Evolutionary conservation across 352 stramenopile genomes (phyloP), one percentile per base, ranked within the genome.

Genomic region (Pythium dissimile): DNA sequence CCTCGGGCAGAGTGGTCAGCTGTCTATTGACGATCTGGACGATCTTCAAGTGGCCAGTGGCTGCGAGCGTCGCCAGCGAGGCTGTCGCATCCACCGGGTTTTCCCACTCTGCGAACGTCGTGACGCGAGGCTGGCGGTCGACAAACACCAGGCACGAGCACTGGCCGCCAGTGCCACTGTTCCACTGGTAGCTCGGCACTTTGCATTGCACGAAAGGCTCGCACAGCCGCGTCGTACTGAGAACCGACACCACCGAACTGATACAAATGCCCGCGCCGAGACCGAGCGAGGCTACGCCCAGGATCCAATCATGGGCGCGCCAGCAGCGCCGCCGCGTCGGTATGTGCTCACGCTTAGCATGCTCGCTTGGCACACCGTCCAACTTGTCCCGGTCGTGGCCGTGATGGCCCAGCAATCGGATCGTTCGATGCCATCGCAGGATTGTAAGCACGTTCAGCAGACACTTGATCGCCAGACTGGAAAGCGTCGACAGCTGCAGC

Each of bases 111-210:
- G 37, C 18, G 20, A 59, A 69, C 3, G 30, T 54, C 39, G 9
- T 1, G 45, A 39, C 15, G 35, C 20, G 11, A 38, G 13, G 18
- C 64, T 31, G 3, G n/a, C 61, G 54, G 15, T 67, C 48, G 7
- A 73, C 63, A 34, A 58, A 73, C 28, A 73, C 66, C 12, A 67
- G 52, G 37, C 66, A 73, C 34, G 61, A 42, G 31, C 66, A 73
- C 2, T 55, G 6, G 9, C 47, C 39, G 30, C 30, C 30, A 3
- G 20, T 16, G 4, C 43, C 50, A 26, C 27, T 20, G 11, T 47
- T 48, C 65, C 65, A 69, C 3, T 16, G 23, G 21, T 62, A 67
- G n/a, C 47, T 5, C 38, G 44, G 37, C 60, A 62, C 31, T 67
- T 35, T 4, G 51, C 44, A 13, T 56, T 45, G 6, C 15, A 4